Percentiles rank a stretch among this genome's conserved stretches.
phyloP scores from a whole-genome alignment of 169 alveolate genomes.

The Babesia divergens region DNA sequence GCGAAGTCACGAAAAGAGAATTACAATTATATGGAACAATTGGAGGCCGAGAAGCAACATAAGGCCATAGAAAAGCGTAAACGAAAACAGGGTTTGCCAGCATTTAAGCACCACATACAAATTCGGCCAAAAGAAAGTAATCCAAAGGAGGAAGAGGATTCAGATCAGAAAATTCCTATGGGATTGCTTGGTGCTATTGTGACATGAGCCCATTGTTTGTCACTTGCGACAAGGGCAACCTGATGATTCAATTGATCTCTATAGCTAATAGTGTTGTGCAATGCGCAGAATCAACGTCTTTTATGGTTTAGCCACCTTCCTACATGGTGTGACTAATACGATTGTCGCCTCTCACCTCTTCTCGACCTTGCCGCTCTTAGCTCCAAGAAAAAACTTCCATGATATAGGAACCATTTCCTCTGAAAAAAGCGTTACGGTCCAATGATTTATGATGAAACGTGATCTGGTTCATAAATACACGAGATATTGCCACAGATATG shows the following conservation, averaged over 20 bases:
- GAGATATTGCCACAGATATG: neutral
- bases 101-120: neutral
- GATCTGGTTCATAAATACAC: neutral
- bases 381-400: constrained; percentile 59
- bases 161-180: constrained; percentile 28
- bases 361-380: constrained; percentile 30
- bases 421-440: neutral
- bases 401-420: constrained; percentile 58
- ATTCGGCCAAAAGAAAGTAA: neutral
- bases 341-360: constrained; percentile 10
- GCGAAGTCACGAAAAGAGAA: constrained; percentile 38
- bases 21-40: constrained; percentile 53
- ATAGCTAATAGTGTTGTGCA: neutral
- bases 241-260: neutral
- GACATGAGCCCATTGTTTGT: constrained; percentile 2
- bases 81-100: neutral
- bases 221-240: neutral
- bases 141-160: neutral
- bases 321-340: neutral
- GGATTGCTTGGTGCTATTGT: constrained; percentile 44
- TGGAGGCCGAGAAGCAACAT: constrained; percentile 56
- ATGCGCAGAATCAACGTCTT: neutral
- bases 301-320: constrained; percentile 20
- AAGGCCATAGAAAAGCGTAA: constrained; percentile 1
- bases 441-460: neutral